Percentiles rank a stretch among this genome's conserved stretches.
phyloP scores from a whole-genome alignment of 2,329 filamentous ascomycete genomes.

The Stagonosporopsis rhizophila region DNA sequence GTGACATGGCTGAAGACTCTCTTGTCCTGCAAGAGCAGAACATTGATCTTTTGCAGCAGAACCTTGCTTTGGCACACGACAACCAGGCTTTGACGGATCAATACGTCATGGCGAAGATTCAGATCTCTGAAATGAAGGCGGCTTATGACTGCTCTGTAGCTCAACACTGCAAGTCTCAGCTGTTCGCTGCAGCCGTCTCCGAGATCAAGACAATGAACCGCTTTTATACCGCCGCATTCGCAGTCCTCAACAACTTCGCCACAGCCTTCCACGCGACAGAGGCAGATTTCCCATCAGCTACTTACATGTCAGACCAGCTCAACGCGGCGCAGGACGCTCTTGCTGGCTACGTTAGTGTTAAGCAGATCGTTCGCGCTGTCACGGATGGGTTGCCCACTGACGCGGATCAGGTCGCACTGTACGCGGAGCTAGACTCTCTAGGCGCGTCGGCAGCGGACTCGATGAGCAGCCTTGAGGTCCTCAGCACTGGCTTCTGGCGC shows the following conservation, averaged over 20 bases:
- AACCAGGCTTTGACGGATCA: constrained; percentile 4
- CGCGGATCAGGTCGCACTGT: constrained; percentile 1
- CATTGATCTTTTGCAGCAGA: neutral
- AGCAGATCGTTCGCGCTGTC: constrained; percentile 1
- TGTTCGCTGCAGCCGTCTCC: constrained; percentile 1
- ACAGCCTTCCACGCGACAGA: neutral
- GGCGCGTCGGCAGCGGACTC: constrained; percentile 1
- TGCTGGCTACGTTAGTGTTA: neutral
- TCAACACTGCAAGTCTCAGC: neutral
- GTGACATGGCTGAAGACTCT: neutral
- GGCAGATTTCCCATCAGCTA: neutral
- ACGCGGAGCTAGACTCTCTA: constrained; percentile 3
- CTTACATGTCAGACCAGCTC: neutral
- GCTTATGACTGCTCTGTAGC: neutral
- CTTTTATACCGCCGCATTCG: neutral
- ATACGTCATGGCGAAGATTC: neutral
- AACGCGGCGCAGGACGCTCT: constrained; percentile 7
- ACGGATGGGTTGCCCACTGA: neutral
- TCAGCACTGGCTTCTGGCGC: constrained; percentile 1
- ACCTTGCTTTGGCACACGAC: neutral
- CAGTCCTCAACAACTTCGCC: neutral
- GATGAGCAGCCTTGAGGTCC: neutral
- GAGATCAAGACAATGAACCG: constrained; percentile 12
- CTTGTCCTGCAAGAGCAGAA: neutral
- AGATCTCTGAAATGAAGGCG: neutral